Evolutionary conservation across 768 basidiomycete genomes (phyloP).

Genomic region (Clathrus columnatus): DNA sequence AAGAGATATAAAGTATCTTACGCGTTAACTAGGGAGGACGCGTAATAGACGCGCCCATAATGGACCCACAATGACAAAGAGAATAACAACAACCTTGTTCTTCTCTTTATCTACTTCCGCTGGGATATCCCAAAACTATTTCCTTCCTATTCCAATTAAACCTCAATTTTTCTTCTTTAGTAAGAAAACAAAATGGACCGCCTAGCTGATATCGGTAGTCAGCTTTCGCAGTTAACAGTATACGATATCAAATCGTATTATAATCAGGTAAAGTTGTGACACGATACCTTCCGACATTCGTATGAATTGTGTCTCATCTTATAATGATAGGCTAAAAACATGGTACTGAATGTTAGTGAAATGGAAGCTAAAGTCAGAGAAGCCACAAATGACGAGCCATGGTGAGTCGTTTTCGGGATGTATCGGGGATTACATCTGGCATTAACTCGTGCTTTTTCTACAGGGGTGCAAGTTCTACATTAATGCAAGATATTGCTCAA

Average conservation of each 20-base stretch:
- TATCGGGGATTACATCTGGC: too few relatives aligned
- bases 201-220: constrained; percentile 62
- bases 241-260: constrained; percentile 95
- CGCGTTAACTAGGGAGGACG: constrained; percentile 1
- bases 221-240: constrained; percentile 74
- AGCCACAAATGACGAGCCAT: constrained; percentile 96
- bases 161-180: neutral
- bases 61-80: constrained; percentile 6
- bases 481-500: constrained; percentile 98
- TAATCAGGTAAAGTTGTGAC: constrained; percentile 55
- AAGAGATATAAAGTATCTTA: neutral
- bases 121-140: too few relatives aligned
- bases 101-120: too few relatives aligned
- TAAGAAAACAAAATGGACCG: constrained; percentile 50
- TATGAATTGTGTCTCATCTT: neutral
- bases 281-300: neutral
- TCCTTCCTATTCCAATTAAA: too few relatives aligned
- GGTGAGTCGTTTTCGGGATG: constrained; percentile 50
- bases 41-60: constrained; percentile 9
- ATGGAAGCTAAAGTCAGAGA: constrained; percentile 96
- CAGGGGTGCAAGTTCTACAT: constrained; percentile 94
- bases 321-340: constrained; percentile 73
- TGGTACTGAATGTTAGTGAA: constrained; percentile 92
- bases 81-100: too few relatives aligned
- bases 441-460: neutral